Conservation (phyloP, 176 grass and related monocot genomes). For the Oryza rufipogon region DNA sequence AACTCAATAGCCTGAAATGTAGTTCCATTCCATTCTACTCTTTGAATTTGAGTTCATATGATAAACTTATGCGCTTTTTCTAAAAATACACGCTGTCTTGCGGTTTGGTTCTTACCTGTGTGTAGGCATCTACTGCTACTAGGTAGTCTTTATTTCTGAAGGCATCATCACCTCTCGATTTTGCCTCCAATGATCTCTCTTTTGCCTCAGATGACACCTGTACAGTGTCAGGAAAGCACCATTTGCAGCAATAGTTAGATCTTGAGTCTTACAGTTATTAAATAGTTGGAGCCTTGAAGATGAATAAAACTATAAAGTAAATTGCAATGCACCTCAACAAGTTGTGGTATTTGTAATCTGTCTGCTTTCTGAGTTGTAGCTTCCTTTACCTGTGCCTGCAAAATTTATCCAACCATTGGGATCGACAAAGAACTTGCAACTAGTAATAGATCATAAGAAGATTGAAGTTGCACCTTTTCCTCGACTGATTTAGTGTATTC, state of each 20-base stretch:
- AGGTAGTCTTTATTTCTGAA: constrained; percentile 85
- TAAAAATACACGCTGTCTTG: neutral
- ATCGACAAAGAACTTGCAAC: neutral
- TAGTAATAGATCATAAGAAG: neutral
- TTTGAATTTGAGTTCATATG: neutral
- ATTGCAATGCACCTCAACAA: constrained; percentile 59
- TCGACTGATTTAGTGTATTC: constrained; percentile 56
- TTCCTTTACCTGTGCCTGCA: constrained; percentile 59
- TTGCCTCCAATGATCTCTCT: constrained; percentile 76
- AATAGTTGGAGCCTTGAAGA: neutral
- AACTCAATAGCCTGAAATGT: constrained; percentile 76
- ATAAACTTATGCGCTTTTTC: neutral
- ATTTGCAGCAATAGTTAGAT: neutral
- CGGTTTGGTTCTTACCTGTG: constrained; percentile 55
- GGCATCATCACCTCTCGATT: constrained; percentile 84
- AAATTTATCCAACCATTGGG: neutral
- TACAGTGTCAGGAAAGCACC: neutral
- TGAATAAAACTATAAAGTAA: neutral
- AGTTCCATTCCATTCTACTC: constrained; percentile 1
- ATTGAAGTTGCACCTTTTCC: constrained; percentile 59
- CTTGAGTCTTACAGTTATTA: neutral
- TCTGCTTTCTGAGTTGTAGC: constrained; percentile 17
- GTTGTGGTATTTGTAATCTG: constrained; percentile 38
- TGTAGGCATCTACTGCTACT: constrained; percentile 80
- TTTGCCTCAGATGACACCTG: constrained; percentile 85